These are phyloP conservation scores for Boehmeria nivea DNA, from an alignment of 306 rosid genomes.

Conservation along the genomic window DNA sequence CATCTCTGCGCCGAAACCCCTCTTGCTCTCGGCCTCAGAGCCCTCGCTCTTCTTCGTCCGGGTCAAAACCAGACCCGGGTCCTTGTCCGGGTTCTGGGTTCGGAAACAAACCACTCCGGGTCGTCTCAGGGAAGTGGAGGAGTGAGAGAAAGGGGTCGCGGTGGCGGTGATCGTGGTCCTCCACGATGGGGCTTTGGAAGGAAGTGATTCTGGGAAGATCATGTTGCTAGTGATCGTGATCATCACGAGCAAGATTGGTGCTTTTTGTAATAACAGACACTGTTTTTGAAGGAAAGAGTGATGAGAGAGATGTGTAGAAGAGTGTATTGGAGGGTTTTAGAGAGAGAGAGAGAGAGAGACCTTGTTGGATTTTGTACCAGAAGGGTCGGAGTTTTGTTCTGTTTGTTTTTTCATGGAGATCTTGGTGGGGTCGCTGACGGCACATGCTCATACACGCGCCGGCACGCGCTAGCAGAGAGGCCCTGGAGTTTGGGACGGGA, in stretches of 20 bases:
- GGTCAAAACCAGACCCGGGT: slow-evolving; percentile 17
- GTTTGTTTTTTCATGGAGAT: no score
- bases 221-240: slow-evolving; percentile 34
- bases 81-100: slow-evolving; percentile 21
- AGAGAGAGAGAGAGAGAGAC: neutral
- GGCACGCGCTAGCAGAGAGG: no score
- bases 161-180: neutral
- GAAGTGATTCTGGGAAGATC: slow-evolving; percentile 33
- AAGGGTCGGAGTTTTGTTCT: no score
- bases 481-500: no score
- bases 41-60: slow-evolving; percentile 1
- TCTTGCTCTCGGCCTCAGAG: neutral
- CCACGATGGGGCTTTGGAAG: slow-evolving; percentile 31
- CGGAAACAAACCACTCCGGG: slow-evolving; percentile 20
- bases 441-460: no score
- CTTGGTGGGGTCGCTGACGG: no score
- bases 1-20: slow-evolving; percentile 34
- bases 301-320: slow-evolving; percentile 51
- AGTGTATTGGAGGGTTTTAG: slow-evolving; percentile 10
- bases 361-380: neutral
- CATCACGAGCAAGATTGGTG: no score
- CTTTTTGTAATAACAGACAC: no score
- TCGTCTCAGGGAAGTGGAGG: no score
- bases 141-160: no score
- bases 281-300: no score